These are phyloP conservation scores for Zygnema circumcarinatum DNA, from an alignment of 139 green algal species.

Conservation along the genomic window DNA sequence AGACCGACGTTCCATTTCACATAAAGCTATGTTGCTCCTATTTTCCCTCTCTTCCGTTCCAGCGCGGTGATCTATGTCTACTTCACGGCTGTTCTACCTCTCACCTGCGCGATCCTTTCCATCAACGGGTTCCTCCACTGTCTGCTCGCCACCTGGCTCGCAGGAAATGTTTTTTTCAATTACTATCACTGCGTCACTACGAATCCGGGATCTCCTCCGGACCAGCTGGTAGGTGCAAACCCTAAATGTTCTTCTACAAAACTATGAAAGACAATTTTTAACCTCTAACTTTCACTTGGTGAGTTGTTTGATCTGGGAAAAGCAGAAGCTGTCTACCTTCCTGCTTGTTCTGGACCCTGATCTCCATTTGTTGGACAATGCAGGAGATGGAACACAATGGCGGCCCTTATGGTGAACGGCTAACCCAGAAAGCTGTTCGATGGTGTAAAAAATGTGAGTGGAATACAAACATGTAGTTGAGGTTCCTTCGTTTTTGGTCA, in stretches of 20 bases:
- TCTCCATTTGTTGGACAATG: not conserved
- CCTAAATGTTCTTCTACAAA: too few relatives aligned
- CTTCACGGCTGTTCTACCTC: conserved; percentile 11
- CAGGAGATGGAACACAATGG: not conserved
- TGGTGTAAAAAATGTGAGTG: not conserved
- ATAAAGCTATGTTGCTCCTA: too few relatives aligned
- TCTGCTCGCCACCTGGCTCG: conserved; percentile 10
- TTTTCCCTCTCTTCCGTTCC: too few relatives aligned
- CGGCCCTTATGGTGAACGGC: not conserved
- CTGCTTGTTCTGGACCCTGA: not conserved
- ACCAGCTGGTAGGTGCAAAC: conserved; percentile 34
- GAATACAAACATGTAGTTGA: too few relatives aligned
- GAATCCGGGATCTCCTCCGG: conserved; percentile 25
- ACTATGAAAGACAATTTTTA: too few relatives aligned
- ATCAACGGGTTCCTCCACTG: not conserved
- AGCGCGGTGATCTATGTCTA: conserved; percentile 2
- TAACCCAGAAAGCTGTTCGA: not conserved
- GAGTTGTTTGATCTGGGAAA: too few relatives aligned
- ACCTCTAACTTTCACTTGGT: too few relatives aligned
- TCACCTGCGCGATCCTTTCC: conserved; percentile 7
- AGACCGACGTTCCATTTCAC: too few relatives aligned
- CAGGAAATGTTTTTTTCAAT: conserved; percentile 52
- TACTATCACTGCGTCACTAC: conserved; percentile 46
- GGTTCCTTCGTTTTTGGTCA: too few relatives aligned
- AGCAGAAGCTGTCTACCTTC: not conserved